These are phyloP conservation scores for Pseudovirgaria hyperparasitica DNA, from an alignment of 2,329 filamentous ascomycete species.

Conservation along the genomic window DNA sequence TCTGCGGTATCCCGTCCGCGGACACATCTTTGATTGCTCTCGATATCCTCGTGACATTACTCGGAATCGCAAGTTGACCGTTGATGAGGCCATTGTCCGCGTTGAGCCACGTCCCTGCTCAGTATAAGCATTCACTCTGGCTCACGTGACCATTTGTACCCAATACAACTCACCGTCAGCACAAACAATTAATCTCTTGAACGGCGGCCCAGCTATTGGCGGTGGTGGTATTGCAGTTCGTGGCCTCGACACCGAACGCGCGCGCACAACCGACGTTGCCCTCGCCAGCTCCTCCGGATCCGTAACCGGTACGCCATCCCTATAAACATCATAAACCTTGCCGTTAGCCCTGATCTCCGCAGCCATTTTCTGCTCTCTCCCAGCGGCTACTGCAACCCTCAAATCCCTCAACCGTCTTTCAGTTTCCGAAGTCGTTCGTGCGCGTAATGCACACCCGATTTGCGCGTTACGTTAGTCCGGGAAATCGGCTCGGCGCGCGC, in stretches of 20 bases:
- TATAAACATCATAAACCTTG: no score
- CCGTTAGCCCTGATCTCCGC: no score
- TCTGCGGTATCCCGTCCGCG: conserved; percentile 35
- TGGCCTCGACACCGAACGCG: background rate
- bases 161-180: conserved; percentile 20
- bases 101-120: conserved; percentile 34
- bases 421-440: no score
- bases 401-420: no score
- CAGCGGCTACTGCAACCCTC: no score
- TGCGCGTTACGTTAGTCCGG: no score
- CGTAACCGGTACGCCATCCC: no score
- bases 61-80: conserved; percentile 30
- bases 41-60: conserved; percentile 37
- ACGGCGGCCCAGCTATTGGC: conserved; percentile 3
- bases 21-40: conserved; percentile 36
- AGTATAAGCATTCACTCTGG: background rate
- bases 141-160: conserved; percentile 2
- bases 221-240: background rate
- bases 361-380: no score
- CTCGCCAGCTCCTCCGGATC: no score
- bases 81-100: conserved; percentile 34
- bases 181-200: conserved; percentile 26
- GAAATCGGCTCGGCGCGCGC: no score
- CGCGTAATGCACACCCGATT: no score
- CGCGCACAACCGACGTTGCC: background rate